A percentile compares a stretch with the other conserved stretches of the same genome.
phyloP scores from a whole-genome alignment of 1,284 basidiomycete genomes.

The Xerocomus amazonicus region DNA sequence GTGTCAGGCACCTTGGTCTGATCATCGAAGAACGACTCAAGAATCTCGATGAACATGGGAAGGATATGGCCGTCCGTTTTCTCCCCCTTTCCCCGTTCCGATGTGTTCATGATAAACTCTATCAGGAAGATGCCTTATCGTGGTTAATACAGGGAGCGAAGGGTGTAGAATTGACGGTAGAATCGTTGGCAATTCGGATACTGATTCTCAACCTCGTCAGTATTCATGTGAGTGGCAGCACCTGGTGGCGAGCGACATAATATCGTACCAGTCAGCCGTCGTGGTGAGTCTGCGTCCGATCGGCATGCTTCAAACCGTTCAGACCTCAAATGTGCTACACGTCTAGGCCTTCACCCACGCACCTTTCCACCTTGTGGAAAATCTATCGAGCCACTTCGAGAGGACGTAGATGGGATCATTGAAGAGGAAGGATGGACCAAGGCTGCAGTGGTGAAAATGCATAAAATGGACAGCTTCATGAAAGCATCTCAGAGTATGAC shows the following conservation, averaged over 20 bases:
- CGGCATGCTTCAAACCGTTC: neutral
- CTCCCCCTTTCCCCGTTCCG: slow-evolving; percentile 27
- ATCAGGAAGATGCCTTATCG: slow-evolving; percentile 37
- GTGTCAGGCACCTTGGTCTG: slow-evolving; percentile 30
- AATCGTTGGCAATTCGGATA: slow-evolving; percentile 32
- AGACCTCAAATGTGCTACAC: neutral
- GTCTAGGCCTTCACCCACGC: slow-evolving; percentile 32
- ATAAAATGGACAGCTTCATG: slow-evolving; percentile 45
- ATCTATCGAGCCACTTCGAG: slow-evolving; percentile 22
- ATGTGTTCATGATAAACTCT: neutral
- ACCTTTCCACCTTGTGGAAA: slow-evolving; percentile 34
- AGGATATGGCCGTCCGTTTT: slow-evolving; percentile 38
- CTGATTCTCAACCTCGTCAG: slow-evolving; percentile 28
- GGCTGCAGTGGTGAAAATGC: slow-evolving; percentile 37
- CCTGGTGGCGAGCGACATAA: neutral
- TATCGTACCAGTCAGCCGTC: slow-evolving; percentile 6
- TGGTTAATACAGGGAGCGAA: slow-evolving; percentile 45
- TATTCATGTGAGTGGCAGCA: neutral
- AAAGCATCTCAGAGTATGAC: slow-evolving; percentile 38
- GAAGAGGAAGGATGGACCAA: slow-evolving; percentile 42
- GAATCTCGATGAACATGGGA: slow-evolving; percentile 32
- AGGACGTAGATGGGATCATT: slow-evolving; percentile 32
- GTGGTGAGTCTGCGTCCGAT: neutral
- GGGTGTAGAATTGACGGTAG: slow-evolving; percentile 27
- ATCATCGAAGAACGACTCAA: slow-evolving; percentile 36